Evolutionary conservation across 768 basidiomycete species (phyloP), one percentile per base, ranked within the genome.

Genomic region (Mycena polygramma): DNA sequence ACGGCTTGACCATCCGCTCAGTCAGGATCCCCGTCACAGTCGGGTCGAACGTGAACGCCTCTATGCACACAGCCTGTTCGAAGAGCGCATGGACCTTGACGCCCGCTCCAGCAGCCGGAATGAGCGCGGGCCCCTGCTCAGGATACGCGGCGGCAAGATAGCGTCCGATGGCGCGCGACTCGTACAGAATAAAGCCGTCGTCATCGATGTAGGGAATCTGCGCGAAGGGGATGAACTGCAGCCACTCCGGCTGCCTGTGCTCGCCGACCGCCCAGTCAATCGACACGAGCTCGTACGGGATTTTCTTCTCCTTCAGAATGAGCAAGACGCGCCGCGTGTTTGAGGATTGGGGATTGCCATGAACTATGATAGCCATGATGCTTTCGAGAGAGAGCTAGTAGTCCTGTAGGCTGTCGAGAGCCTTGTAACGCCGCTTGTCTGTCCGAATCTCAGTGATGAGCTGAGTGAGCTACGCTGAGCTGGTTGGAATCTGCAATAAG

Each of bases 181-280:
- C 88, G 75, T 82, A 88, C 30, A 90, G 71, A 63, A 81, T 75
- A 73, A 89, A 84, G 7, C 85, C 87, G 51, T 85, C 85, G 19
- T 88, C 86, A 59, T 84, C 57, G 46, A 65, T 65, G 45, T 63
- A 63, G 2, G 68, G 68, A 4, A 70, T 54, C 35, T 54, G 7
- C 7, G 17, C 63, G 41, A 70, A 70, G 19, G 69, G 69, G 1
- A 65, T 57, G 17, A 35, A 52, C 43, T 49, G 30, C 6, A 66
- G 58, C 55, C 63, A 59, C 36, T 36, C 69, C 17, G 57, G 57
- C 22, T 64, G 57, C 15, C n/a, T 65, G 41, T 70, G 57, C 39
- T 70, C 30, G 7, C 5, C 46, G 22, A 59, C 37, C 6, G 41
- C 15, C 45, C 55, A 65, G 5, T 70, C 51, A 20, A 61, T 43